Evolutionary conservation across 352 stramenopile genomes (phyloP), one percentile per base, ranked within the genome.

Genomic region (Thraustotheca clavata): DNA sequence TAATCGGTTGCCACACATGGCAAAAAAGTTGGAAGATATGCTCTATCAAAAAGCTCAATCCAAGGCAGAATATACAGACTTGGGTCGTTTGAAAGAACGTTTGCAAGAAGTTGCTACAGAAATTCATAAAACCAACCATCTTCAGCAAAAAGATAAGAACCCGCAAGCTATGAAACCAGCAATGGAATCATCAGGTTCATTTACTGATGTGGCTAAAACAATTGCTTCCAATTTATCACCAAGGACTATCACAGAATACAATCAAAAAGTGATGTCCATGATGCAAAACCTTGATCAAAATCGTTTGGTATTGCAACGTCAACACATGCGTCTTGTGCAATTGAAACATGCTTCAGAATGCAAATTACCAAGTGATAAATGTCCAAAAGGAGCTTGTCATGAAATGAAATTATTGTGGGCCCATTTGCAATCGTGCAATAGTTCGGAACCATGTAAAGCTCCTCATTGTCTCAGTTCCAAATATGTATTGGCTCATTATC

Each of bases 1-100:
- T 48, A 76, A 90, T 49, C 94, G 94, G 50, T 72, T 96, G 11
- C 86, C 86, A 8, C 79, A 96, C 67, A 96, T 96, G 87, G 88
- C 88, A 4, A 91, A 90, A 46, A 73, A 86, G 35, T 72, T 96
- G 41, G 88, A 96, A 60, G 86, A 96, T 61, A 88, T 80, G 55
- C 70, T 96, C 11, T 96, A 95, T 70, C 72, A 69, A 22, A 60
- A 74, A 73, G 34, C 87, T 69, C 22, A 73, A 73, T 14, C 72
- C 73, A 38, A 88, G 69, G 78, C 83, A 20, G 81, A 90, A 34
- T 96, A 96, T 67, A 89, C 83, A 71, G 79, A 96, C 72, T 73
- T 73, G 22, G 62, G 48, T 14, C 93, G 83, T 20, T 67, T 96
- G 24, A 96, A 96, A 61, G 72, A 88, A 68, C 70, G 88, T 16